Conservation (phyloP, 805 yeast genomes). For the Cyberlindnera veronae region DNA sequence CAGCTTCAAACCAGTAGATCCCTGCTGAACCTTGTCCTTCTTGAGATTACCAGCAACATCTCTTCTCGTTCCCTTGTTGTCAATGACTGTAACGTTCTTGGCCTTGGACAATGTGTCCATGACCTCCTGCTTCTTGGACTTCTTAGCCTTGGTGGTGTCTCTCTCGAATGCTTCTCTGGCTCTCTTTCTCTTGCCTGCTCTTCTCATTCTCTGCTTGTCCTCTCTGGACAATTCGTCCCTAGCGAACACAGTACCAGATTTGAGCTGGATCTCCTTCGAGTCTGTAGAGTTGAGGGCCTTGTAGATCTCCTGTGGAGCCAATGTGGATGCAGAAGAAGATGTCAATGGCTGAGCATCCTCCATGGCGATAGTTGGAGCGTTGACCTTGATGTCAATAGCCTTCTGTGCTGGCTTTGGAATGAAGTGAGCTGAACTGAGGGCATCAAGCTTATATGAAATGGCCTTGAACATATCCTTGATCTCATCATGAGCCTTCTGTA, state of each 20-base stretch:
- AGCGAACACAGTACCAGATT: slow-evolving; percentile 76
- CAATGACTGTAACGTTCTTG: slow-evolving; percentile 76
- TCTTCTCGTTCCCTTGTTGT: slow-evolving; percentile 68
- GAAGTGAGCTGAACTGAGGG: slow-evolving; percentile 91
- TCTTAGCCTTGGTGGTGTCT: slow-evolving; percentile 38
- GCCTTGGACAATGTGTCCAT: slow-evolving; percentile 68
- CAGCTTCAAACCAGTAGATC: slow-evolving; percentile 23
- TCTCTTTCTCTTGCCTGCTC: slow-evolving; percentile 81
- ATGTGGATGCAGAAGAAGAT: slow-evolving; percentile 62
- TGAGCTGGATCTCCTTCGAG: slow-evolving; percentile 61
- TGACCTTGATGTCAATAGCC: slow-evolving; percentile 74
- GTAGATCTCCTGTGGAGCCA: slow-evolving; percentile 96
- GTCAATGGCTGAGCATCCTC: slow-evolving; percentile 96
- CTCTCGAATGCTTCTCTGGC: slow-evolving; percentile 45
- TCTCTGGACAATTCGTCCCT: slow-evolving; percentile 80
- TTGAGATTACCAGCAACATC: slow-evolving; percentile 69
- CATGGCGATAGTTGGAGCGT: slow-evolving; percentile 79
- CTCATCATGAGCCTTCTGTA: slow-evolving; percentile 73
- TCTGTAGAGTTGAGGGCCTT: slow-evolving; percentile 43
- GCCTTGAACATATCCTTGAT: slow-evolving; percentile 60
- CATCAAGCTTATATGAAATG: slow-evolving; percentile 72
- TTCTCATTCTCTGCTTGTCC: slow-evolving; percentile 81
- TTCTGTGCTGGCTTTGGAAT: slow-evolving; percentile 87
- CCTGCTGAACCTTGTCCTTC: slow-evolving; percentile 34
- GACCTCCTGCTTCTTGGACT: slow-evolving; percentile 57